phyloP scores from a whole-genome alignment of 371 early-diverging fungal species.

The Rhizopus arrhizus region DNA sequence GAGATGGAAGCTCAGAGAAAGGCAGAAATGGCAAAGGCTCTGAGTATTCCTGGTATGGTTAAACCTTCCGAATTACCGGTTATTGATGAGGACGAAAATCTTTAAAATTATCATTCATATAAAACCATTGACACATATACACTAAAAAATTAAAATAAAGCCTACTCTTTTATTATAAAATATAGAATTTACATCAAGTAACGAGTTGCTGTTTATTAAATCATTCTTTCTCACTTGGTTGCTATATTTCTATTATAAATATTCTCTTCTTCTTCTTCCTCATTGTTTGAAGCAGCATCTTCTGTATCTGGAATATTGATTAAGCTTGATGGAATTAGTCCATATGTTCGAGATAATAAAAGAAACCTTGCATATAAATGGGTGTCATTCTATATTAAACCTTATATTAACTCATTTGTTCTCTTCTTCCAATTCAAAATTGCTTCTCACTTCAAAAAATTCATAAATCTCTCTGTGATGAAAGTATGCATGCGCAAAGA shows the following conservation, averaged over 20 bases:
- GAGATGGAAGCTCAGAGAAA: conserved; percentile 80
- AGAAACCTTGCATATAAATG: conserved; percentile 81
- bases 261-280: conserved; percentile 8
- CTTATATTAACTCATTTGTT: too few species aligned
- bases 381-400: conserved; percentile 62
- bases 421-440: too few species aligned
- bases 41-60: conserved; percentile 93
- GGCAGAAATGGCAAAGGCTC: conserved; percentile 79
- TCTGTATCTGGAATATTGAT: conserved; percentile 66
- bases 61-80: conserved; percentile 88
- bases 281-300: conserved; percentile 13
- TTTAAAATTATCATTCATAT: conserved; percentile 24
- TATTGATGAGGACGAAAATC: conserved; percentile 67
- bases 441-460: conserved; percentile 70
- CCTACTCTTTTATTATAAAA: too few species aligned
- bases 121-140: not conserved
- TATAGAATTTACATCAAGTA: too few species aligned
- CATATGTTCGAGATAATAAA: conserved; percentile 64
- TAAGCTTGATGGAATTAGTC: conserved; percentile 63
- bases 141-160: not conserved
- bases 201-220: too few species aligned
- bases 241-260: conserved; percentile 20
- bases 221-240: not conserved
- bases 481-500: conserved; percentile 93
- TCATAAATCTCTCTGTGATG: conserved; percentile 90